Percentiles rank a stretch among this genome's conserved stretches.
These are phyloP conservation scores for Leucocoprinus birnbaumii DNA, from an alignment of 768 basidiomycete species.

Conservation along the genomic window DNA sequence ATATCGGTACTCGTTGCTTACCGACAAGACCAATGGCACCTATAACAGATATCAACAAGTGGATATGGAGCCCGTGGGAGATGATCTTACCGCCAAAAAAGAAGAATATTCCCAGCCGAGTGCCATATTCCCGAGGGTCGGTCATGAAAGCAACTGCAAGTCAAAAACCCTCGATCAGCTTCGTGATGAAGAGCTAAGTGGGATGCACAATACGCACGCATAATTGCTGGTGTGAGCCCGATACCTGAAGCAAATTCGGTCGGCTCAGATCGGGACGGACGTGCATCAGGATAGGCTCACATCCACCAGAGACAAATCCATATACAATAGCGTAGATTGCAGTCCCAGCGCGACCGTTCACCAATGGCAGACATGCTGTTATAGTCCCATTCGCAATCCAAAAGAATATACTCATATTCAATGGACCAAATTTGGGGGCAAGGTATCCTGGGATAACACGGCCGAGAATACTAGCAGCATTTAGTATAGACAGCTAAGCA, in stretches of 20 bases:
- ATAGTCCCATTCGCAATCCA: slow-evolving; percentile 30
- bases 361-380: slow-evolving; percentile 39
- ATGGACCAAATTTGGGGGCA: slow-evolving; percentile 38
- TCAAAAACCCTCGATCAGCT: not conserved
- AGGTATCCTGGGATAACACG: slow-evolving; percentile 44
- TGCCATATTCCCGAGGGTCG: slow-evolving; percentile 42
- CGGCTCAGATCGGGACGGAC: no score
- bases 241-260: no score
- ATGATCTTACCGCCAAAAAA: slow-evolving; percentile 33
- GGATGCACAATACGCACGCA: not conserved
- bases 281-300: slow-evolving; percentile 9
- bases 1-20: no score
- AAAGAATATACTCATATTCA: slow-evolving; percentile 36
- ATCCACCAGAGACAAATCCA: slow-evolving; percentile 45
- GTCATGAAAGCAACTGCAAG: not conserved
- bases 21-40: slow-evolving; percentile 33
- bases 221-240: slow-evolving; percentile 23
- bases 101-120: slow-evolving; percentile 44
- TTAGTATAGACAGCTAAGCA: slow-evolving; percentile 47
- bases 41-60: slow-evolving; percentile 1
- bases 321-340: slow-evolving; percentile 38
- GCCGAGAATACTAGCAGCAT: slow-evolving; percentile 49
- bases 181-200: not conserved
- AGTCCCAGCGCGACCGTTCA: slow-evolving; percentile 29
- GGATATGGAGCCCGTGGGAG: not conserved